These are phyloP conservation scores for Candida nonsorbophila DNA, from an alignment of 805 yeast genomes.

Conservation along the genomic window DNA sequence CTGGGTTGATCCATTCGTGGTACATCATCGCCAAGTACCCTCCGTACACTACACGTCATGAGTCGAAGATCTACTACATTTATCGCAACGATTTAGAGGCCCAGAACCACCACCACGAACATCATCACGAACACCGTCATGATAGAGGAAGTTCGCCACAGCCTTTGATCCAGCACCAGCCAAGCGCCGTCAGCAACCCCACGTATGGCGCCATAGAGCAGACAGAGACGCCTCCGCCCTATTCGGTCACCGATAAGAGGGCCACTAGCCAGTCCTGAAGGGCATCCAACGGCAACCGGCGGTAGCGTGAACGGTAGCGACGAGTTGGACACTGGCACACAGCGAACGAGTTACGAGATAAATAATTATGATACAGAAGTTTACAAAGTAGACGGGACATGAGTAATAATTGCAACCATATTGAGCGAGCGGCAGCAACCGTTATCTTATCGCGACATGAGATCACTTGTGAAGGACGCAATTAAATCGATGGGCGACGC, in stretches of 20 bases:
- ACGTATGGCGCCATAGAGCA: conserved; percentile 27
- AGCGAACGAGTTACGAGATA: no score
- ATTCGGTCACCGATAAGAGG: conserved; percentile 22
- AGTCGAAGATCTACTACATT: conserved; percentile 28
- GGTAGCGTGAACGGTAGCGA: no score
- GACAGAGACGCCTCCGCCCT: conserved; percentile 11
- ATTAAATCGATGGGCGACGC: no score
- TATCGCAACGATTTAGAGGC: conserved; percentile 32
- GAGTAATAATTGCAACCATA: no score
- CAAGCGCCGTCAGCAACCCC: conserved; percentile 10
- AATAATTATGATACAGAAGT: no score
- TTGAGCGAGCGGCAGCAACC: no score
- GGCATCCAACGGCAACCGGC: no score
- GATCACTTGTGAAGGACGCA: no score
- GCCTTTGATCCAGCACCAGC: conserved; percentile 3
- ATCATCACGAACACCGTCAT: conserved; percentile 17
- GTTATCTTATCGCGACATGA: no score
- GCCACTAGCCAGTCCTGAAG: no score
- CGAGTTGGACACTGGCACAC: no score
- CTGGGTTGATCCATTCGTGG: conserved; percentile 48
- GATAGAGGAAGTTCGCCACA: conserved; percentile 1
- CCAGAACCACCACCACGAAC: conserved; percentile 13
- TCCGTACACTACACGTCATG: conserved; percentile 22
- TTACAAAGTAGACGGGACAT: no score
- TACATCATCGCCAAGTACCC: conserved; percentile 45